These are phyloP conservation scores for Cutaneotrichosporon curvatum DNA, from an alignment of 1,284 basidiomycete genomes.

Conservation along the genomic window DNA sequence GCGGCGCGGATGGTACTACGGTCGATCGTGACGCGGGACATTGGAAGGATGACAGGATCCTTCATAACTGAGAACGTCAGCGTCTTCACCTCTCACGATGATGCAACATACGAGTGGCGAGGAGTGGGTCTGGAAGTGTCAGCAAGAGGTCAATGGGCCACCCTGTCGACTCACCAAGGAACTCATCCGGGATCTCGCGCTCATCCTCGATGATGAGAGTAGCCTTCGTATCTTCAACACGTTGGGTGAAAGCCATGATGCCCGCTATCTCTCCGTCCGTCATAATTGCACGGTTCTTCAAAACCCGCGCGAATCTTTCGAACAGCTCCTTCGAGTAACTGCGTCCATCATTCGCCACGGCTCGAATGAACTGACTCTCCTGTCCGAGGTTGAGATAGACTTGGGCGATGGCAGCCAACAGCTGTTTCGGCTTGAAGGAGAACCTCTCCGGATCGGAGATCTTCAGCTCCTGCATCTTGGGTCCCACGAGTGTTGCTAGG, in stretches of 20 bases:
- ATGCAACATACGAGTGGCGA: conserved; percentile 25
- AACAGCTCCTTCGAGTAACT: conserved; percentile 84
- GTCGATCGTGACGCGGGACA: conserved; percentile 74
- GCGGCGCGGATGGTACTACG: conserved; percentile 92
- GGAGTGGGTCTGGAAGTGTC: conserved; percentile 23
- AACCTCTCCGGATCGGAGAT: conserved; percentile 84
- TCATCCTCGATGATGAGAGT: conserved; percentile 77
- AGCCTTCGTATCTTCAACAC: conserved; percentile 75
- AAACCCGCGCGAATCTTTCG: conserved; percentile 67
- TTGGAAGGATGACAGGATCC: conserved; percentile 86
- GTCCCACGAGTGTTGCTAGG: conserved; percentile 80
- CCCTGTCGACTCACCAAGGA: conserved; percentile 59
- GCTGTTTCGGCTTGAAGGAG: conserved; percentile 74
- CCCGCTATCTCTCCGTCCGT: conserved; percentile 70
- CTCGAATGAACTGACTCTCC: conserved; percentile 71
- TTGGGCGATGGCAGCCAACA: conserved; percentile 82
- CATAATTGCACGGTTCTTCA: conserved; percentile 64
- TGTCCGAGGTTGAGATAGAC: conserved; percentile 86
- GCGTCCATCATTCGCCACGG: conserved; percentile 85
- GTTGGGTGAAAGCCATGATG: conserved; percentile 64
- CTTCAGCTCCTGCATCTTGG: conserved; percentile 62
- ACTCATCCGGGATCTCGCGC: conserved; percentile 93
- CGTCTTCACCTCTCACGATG: background rate
- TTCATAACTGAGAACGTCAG: conserved; percentile 69
- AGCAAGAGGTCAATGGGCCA: conserved; percentile 1